Conservation (phyloP, 2,329 filamentous ascomycete species). For the Neocatenulostroma microsporum region DNA sequence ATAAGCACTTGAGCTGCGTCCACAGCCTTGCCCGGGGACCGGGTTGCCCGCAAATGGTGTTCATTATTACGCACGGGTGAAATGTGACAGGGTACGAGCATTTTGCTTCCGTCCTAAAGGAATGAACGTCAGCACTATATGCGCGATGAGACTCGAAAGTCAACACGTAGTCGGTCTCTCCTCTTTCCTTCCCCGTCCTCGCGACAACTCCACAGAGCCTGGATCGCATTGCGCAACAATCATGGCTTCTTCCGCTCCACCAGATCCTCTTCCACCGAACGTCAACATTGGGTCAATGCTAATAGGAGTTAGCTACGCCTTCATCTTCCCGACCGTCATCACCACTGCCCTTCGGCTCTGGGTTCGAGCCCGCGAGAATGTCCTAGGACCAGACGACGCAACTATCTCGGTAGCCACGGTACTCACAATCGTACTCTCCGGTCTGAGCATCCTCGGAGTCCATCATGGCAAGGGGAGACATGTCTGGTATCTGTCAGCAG, state of each 20-base stretch:
- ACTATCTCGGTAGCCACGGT: slow-evolving; percentile 27
- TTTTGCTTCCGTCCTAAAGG: no score
- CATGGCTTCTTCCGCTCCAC: neutral
- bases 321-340: slow-evolving; percentile 1
- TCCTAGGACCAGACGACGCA: slow-evolving; percentile 29
- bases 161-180: no score
- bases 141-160: no score
- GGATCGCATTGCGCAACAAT: no score
- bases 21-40: no score
- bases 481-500: slow-evolving; percentile 27
- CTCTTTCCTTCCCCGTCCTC: no score
- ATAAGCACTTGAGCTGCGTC: no score
- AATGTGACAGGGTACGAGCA: no score
- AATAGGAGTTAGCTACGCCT: neutral
- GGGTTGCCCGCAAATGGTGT: no score
- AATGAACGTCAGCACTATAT: no score
- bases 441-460: slow-evolving; percentile 29
- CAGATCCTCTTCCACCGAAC: neutral
- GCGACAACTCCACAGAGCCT: no score
- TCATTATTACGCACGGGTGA: no score
- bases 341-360: neutral
- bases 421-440: slow-evolving; percentile 28
- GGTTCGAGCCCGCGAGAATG: neutral
- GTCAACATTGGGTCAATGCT: neutral
- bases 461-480: slow-evolving; percentile 35